Evolutionary conservation across 2,329 filamentous ascomycete genomes (phyloP).

Genomic region (Pseudogymnoascus sp.): DNA sequence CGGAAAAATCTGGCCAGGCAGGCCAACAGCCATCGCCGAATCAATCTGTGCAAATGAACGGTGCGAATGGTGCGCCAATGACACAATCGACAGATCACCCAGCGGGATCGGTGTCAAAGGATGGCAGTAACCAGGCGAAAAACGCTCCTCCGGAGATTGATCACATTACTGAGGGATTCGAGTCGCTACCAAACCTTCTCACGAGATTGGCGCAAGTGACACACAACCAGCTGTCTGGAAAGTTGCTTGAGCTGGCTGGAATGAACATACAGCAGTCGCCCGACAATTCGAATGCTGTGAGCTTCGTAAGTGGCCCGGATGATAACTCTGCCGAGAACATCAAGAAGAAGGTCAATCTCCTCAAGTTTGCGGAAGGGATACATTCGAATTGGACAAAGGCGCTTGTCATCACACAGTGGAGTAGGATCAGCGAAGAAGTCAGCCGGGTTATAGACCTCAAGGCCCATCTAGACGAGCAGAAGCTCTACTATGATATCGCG

Average conservation of each 20-base stretch:
- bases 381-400: slow-evolving; percentile 90
- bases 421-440: slow-evolving; percentile 68
- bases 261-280: slow-evolving; percentile 51
- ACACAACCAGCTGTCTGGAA: slow-evolving; percentile 67
- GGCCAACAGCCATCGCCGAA: slow-evolving; percentile 21
- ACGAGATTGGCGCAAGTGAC: slow-evolving; percentile 75
- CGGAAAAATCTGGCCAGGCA: slow-evolving; percentile 17
- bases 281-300: slow-evolving; percentile 45
- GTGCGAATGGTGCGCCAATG: slow-evolving; percentile 13
- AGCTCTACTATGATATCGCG: slow-evolving; percentile 51
- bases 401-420: slow-evolving; percentile 86
- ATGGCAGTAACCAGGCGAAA: slow-evolving; percentile 41
- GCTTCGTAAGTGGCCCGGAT: slow-evolving; percentile 35
- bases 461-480: slow-evolving; percentile 60
- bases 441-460: slow-evolving; percentile 84
- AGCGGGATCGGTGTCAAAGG: slow-evolving; percentile 19
- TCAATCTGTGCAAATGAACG: slow-evolving; percentile 29
- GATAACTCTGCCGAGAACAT: slow-evolving; percentile 60
- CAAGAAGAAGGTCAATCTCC: slow-evolving; percentile 65
- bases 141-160: slow-evolving; percentile 54
- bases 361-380: slow-evolving; percentile 72
- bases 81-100: slow-evolving; percentile 15
- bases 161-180: slow-evolving; percentile 70
- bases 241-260: slow-evolving; percentile 62
- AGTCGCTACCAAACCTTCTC: slow-evolving; percentile 68